Evolutionary conservation across 2,329 filamentous ascomycete genomes (phyloP).

Genomic region (Diatrype stigma): DNA sequence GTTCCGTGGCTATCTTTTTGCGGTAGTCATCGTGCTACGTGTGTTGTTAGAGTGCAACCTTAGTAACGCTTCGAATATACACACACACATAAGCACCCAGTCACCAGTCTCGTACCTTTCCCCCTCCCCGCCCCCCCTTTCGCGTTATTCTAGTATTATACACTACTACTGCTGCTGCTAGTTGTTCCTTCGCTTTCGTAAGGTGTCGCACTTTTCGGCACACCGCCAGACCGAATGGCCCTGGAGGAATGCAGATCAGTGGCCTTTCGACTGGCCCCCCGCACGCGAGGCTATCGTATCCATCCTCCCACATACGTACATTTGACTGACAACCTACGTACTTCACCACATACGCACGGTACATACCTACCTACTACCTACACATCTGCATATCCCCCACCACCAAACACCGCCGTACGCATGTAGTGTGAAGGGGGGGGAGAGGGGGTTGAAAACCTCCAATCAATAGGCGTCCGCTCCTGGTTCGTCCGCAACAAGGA

Average conservation of each 20-base stretch:
- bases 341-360: not conserved
- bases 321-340: not conserved
- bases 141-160: not conserved
- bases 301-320: not conserved
- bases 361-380: too few species aligned
- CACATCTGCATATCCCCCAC: not conserved
- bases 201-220: not conserved
- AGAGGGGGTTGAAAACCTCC: too few species aligned
- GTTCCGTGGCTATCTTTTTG: not conserved
- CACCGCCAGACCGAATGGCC: not conserved
- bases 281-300: not conserved
- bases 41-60: not conserved
- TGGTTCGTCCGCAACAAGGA: too few species aligned
- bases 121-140: too few species aligned
- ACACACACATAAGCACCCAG: not conserved
- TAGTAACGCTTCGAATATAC: not conserved
- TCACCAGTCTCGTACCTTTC: not conserved
- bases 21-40: too few species aligned
- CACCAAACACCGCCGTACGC: too few species aligned
- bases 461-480: too few species aligned
- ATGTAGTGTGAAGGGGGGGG: too few species aligned
- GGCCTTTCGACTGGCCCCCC: not conserved
- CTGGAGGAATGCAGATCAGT: not conserved
- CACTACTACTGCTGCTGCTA: not conserved
- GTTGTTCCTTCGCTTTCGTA: not conserved